phyloP scores from a whole-genome alignment of 2,329 filamentous ascomycete species.

The Calycina herbarum region DNA sequence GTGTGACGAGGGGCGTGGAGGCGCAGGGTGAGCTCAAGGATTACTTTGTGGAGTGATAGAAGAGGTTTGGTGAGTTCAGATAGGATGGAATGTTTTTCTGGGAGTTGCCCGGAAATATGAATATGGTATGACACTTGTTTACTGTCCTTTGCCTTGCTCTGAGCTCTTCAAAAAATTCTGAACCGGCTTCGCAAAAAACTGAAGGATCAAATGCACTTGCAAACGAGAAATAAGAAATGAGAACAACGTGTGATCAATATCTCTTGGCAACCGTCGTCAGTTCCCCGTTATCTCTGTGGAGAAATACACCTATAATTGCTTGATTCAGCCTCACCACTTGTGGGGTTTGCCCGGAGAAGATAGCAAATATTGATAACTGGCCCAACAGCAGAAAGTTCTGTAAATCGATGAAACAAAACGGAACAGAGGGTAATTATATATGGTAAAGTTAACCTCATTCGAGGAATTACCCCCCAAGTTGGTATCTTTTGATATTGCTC shows the following conservation, averaged over 20 bases:
- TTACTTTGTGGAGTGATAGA: not conserved
- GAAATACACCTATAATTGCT: not conserved
- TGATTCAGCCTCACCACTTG: not conserved
- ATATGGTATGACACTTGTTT: not conserved
- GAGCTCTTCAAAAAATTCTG: too few species aligned
- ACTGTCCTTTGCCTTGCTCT: too few species aligned
- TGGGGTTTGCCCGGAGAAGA: not conserved
- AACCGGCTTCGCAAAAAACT: too few species aligned
- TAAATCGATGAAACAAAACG: not conserved
- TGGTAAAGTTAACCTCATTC: not conserved
- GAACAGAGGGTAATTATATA: not conserved
- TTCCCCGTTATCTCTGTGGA: conserved; percentile 7
- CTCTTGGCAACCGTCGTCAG: conserved; percentile 3
- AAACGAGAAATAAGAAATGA: not conserved
- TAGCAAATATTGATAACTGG: not conserved
- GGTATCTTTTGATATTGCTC: not conserved
- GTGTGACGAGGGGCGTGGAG: conserved; percentile 2
- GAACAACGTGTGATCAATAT: not conserved
- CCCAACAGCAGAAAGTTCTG: not conserved
- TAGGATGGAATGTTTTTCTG: not conserved
- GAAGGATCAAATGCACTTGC: too few species aligned
- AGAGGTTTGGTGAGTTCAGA: not conserved
- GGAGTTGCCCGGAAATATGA: not conserved
- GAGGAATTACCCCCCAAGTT: not conserved
- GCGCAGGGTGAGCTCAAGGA: not conserved